Evolutionary conservation across 2,329 filamentous ascomycete species (phyloP).

Genomic region (Gaeumannomyces sp.): DNA sequence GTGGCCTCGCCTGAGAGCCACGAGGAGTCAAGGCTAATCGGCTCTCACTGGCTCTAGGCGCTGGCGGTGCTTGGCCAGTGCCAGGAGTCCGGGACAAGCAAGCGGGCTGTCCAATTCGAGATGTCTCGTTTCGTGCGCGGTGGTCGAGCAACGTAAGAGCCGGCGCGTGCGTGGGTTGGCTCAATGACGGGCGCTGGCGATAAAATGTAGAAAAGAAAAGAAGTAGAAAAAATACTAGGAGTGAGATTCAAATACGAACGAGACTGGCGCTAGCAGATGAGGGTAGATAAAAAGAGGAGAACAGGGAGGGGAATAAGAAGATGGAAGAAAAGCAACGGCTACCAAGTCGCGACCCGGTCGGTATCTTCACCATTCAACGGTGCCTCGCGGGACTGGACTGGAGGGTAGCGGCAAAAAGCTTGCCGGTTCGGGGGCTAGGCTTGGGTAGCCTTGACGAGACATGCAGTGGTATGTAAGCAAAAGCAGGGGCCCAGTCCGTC

Average conservation of each 20-base stretch:
- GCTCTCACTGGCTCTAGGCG: neutral
- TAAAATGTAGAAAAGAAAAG: neutral
- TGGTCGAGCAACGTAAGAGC: no score
- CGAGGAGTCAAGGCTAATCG: neutral
- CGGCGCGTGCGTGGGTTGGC: neutral
- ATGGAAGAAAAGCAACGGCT: neutral
- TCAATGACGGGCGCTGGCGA: neutral
- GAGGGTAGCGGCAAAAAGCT: no score
- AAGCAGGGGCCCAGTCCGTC: slow-evolving; percentile 1
- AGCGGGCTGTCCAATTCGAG: neutral
- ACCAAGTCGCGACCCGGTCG: neutral
- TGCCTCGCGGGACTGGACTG: neutral
- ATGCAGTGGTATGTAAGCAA: slow-evolving; percentile 11
- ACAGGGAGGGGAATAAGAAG: neutral
- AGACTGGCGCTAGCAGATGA: no score
- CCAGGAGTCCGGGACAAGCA: no score
- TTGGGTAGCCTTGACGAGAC: slow-evolving; percentile 10
- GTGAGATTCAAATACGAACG: neutral
- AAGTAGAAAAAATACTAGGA: neutral
- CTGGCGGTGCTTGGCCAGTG: no score
- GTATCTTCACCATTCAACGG: neutral
- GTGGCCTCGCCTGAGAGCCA: neutral
- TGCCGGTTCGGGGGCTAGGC: neutral
- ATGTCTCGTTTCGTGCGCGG: neutral
- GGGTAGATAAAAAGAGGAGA: neutral